Percentiles rank a stretch among this genome's conserved stretches.
Evolutionary conservation across 495 filamentous ascomycete species (phyloP).

Genomic region (Niebla homalea): DNA sequence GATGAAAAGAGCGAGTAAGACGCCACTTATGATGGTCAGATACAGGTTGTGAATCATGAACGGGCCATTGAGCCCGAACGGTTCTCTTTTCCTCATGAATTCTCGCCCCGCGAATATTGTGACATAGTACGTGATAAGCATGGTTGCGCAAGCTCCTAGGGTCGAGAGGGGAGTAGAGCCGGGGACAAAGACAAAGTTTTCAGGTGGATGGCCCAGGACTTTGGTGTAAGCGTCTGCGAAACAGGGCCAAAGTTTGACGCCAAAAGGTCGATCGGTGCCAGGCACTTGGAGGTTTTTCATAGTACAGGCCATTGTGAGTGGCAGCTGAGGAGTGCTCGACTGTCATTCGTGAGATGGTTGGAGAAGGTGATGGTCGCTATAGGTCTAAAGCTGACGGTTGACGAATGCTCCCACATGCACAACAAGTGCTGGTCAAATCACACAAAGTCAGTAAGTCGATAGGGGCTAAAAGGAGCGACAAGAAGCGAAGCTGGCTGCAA

Average conservation of each 20-base stretch:
- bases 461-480: too few relatives aligned
- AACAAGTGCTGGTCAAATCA: too few relatives aligned
- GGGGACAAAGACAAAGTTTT: constrained; percentile 45
- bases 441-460: too few relatives aligned
- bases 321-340: not conserved
- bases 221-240: constrained; percentile 73
- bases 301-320: constrained; percentile 26
- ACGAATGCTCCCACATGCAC: too few relatives aligned
- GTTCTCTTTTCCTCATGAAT: constrained; percentile 45
- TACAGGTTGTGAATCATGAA: constrained; percentile 62
- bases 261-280: constrained; percentile 83
- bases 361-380: too few relatives aligned
- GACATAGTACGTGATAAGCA: constrained; percentile 50
- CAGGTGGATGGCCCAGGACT: constrained; percentile 52
- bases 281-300: constrained; percentile 57
- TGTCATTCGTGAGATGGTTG: not conserved
- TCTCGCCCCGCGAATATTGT: constrained; percentile 54
- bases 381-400: too few relatives aligned
- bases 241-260: constrained; percentile 83
- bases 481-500: too few relatives aligned
- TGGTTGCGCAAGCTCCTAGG: constrained; percentile 38
- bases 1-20: constrained; percentile 47
- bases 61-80: constrained; percentile 47
- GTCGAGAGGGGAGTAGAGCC: constrained; percentile 49
- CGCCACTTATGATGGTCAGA: constrained; percentile 47